A percentile compares a stretch with the other conserved stretches of the same genome.
Evolutionary conservation across 176 grass and related monocot species (phyloP).

Genomic region (Eremochloa ophiuroides): DNA sequence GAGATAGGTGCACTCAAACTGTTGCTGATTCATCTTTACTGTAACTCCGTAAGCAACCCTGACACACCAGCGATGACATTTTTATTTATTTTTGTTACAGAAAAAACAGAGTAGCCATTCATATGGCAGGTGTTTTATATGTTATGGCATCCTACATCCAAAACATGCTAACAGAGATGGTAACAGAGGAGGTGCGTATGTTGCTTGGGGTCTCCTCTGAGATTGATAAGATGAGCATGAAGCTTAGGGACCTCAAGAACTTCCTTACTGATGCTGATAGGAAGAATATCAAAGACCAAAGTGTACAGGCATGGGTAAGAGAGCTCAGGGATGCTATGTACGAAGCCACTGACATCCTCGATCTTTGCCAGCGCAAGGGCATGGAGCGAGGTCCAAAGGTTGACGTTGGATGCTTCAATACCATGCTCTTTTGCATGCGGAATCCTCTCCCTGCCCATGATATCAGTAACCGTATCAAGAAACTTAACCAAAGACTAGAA

Average conservation of each 20-base stretch:
- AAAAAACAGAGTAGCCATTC: no score
- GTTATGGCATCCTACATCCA: not conserved
- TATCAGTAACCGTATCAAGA: not conserved
- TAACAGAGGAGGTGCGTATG: not conserved
- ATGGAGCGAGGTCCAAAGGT: not conserved
- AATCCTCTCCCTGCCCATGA: not conserved
- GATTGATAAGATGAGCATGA: not conserved
- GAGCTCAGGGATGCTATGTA: not conserved
- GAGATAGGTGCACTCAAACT: no score
- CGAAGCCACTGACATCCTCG: not conserved
- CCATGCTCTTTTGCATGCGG: not conserved
- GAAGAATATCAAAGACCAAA: not conserved
- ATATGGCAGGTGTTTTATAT: conserved; percentile 2
- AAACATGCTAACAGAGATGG: not conserved
- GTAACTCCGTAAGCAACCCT: no score
- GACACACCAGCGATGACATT: no score
- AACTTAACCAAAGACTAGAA: not conserved
- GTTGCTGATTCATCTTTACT: no score
- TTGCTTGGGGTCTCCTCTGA: not conserved
- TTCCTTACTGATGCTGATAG: conserved; percentile 4
- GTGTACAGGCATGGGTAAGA: not conserved
- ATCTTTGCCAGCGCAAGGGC: not conserved
- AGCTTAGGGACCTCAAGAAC: not conserved
- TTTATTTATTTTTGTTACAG: no score
- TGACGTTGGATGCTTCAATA: not conserved